Evolutionary conservation across 2,329 filamentous ascomycete species (phyloP), one percentile per base, ranked within the genome.

Genomic region (Alternaria angustiovoidea): DNA sequence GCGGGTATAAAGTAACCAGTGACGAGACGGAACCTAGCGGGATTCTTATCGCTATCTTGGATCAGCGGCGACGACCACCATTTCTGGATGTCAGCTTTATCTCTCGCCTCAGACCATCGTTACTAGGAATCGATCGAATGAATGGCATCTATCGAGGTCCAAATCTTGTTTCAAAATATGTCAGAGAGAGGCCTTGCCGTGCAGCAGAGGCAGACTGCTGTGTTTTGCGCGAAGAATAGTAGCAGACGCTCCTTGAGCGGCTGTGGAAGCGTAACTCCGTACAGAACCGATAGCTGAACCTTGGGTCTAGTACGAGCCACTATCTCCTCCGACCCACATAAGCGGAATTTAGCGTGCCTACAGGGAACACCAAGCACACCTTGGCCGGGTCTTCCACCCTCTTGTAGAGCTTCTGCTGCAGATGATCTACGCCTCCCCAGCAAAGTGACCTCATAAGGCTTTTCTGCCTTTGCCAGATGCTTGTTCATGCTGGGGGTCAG

Each of bases 41-140:
- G 54, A 61, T 48, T 59, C 74, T 75, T 75, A 78, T 77, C 62
- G 73, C 75, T 76, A 78, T 77, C 74, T 71, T 60, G 14, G 74
- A 78, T 78, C 74, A 66, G 68, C 74, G 61, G 53, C 22, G 54
- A 55, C 47, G n/a, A 54, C 54, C 64, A 44, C 68, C 67, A 48
- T 32, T 68, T 70, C 53, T 11, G 63, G 68, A 32, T 34, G 42
- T 51, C 54, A 58, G 65, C 70, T 70, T 60, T 52, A 71, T 72
- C 68, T 64, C 61, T 64, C 60, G 61, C 64, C 60, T 63, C 54
- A 63, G 66, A 63, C 44, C 60, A 44, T 57, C 42, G 22, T 43
- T 52, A 16, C 16, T 43, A 44, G 30, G 32, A 49, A 67, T 62
- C 60, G 55, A 66, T 49, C 56, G 57, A 65, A 66, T 62, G 46